A percentile compares a stretch with the other conserved stretches of the same genome.
These are phyloP conservation scores for Fusarium nelsonii DNA, from an alignment of 2,329 filamentous ascomycete genomes.

Conservation along the genomic window DNA sequence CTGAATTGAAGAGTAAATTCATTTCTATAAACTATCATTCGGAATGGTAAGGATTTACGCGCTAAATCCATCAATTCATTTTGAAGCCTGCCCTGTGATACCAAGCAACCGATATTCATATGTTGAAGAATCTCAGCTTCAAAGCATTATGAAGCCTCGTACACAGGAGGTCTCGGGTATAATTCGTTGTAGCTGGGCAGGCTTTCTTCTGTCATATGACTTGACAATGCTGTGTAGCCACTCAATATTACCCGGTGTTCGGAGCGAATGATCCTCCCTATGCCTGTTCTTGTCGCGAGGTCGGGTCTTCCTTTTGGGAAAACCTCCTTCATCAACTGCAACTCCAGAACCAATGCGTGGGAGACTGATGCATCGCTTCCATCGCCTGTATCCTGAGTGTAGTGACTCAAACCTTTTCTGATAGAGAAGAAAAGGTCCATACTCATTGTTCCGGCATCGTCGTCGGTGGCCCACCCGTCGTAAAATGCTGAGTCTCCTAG, in stretches of 20 bases:
- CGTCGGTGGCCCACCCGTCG: conserved; percentile 84
- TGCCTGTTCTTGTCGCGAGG: conserved; percentile 84
- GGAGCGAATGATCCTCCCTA: conserved; percentile 89
- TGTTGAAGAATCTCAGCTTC: too few relatives aligned
- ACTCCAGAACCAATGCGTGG: conserved; percentile 87
- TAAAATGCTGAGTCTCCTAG: conserved; percentile 85
- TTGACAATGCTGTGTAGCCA: conserved; percentile 57
- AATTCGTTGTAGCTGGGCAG: conserved; percentile 22
- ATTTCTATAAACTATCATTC: too few relatives aligned
- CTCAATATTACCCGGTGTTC: conserved; percentile 86
- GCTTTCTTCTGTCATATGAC: background rate
- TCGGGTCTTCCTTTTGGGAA: conserved; percentile 73
- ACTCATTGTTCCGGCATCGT: conserved; percentile 56
- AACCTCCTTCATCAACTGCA: conserved; percentile 93
- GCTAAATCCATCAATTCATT: too few relatives aligned
- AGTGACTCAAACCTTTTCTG: conserved; percentile 57
- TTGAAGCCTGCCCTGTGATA: too few relatives aligned
- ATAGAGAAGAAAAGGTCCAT: conserved; percentile 76
- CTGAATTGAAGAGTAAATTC: too few relatives aligned
- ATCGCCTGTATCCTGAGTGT: conserved; percentile 81
- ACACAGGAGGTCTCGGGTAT: conserved; percentile 12
- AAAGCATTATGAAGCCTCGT: background rate
- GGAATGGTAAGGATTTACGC: too few relatives aligned
- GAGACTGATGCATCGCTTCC: conserved; percentile 80
- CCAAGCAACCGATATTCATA: too few relatives aligned